Base-by-base conservation (phyloP, 2,329 filamentous ascomycete genomes). In the Paramyrothecium roridum region DNA sequence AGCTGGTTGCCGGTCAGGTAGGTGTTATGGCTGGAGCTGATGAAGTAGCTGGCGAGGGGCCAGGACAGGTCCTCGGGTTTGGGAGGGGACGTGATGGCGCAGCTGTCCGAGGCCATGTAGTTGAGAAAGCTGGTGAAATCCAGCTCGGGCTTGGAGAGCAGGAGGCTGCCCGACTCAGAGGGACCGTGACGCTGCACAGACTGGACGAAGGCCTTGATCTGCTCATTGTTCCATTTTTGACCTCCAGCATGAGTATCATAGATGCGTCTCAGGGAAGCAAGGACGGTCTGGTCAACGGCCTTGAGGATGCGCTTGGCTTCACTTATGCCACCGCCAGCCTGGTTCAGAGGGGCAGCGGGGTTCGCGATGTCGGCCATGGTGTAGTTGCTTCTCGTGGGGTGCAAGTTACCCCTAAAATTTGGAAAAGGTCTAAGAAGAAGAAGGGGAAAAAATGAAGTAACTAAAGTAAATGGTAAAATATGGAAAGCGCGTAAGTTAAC, bases 21-120 rank as follows among this genome's bases (percentile, higher is more conserved):
- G 0, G 93, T 97, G 73, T 97, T 97, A 79, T 97, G 93, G 55
- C 92, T 96, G 64, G 91, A 96, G 59, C 88, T 96, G 68, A 97
- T 91, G 73, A 91, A 96, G 73, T 97, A 97, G 73, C 91, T 92
- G 56, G 91, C 89, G 59, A 97, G 76, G 0, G 93, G 93, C 65
- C 86, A 88, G 52, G 91, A 84, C 54, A 95, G 81, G 54, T 85
- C 81, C 54, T 76, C 67, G 2, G 72, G 59, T 22, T 65, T 63
- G 20, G 70, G 70, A 2, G 78, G 76, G 1, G 70, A 73, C 19
- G 75, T 71, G 37, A 73, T 71, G 46, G 76, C 73, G 54, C 76
- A 72, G 13, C 75, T 73, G 3, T 75, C 58, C 23, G 81, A 84
- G 3, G 76, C 77, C 78, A 86, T 84, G 70, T 83, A 85, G n/a